Conservation (phyloP, 148 eudicot genomes). For the Fagopyrum tataricum region DNA sequence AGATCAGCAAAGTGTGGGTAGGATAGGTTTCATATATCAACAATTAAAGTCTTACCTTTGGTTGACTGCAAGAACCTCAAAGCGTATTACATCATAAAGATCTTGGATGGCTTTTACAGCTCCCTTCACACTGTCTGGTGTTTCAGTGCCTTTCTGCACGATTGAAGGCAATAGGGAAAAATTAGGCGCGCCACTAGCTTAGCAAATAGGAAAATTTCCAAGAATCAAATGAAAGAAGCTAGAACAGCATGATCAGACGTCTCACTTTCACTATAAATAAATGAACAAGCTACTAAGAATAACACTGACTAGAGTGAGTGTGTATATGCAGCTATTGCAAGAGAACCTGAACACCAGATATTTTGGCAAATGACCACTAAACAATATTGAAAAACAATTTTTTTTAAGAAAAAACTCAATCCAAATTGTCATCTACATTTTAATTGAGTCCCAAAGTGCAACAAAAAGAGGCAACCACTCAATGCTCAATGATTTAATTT, state of each 20-base stretch:
- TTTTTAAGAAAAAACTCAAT: not conserved
- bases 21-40: not conserved
- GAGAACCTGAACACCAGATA: not conserved
- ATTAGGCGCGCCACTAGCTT: not conserved
- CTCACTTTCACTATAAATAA: not conserved
- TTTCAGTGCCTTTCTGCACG: conserved; percentile 60
- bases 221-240: not conserved
- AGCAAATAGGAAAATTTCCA: not conserved
- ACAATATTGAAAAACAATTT: not conserved
- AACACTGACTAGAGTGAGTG: not conserved
- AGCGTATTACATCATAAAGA: conserved; percentile 79
- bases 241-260: not conserved
- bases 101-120: conserved; percentile 93
- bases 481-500: not conserved
- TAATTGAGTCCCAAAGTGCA: not conserved
- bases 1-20: not conserved
- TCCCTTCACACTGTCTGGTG: conserved; percentile 68
- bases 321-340: not conserved
- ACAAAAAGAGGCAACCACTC: not conserved
- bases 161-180: conserved; percentile 2
- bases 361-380: not conserved
- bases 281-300: not conserved
- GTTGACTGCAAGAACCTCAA: conserved; percentile 68
- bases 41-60: conserved; percentile 45
- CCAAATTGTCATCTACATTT: not conserved